Conservation (phyloP, 305 asterid genomes). For the Fraxinus paxiana region DNA sequence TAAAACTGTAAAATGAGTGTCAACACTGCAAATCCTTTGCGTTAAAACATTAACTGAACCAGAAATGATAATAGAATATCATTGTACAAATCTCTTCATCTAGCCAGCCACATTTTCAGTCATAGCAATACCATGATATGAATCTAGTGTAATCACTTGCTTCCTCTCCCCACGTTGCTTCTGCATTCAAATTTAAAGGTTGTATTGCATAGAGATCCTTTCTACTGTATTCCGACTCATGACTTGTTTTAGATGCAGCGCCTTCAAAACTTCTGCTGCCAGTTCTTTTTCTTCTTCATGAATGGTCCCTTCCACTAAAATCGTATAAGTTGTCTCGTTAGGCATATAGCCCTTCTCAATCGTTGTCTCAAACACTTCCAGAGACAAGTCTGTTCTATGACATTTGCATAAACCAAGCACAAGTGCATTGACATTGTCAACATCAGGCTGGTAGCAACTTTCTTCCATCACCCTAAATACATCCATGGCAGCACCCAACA, state of each 20-base stretch:
- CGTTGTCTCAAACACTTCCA: constrained; percentile 56
- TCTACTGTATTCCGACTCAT: constrained; percentile 50
- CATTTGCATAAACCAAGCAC: constrained; percentile 81
- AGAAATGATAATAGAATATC: background rate
- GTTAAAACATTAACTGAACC: background rate
- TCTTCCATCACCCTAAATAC: constrained; percentile 58
- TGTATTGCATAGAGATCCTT: constrained; percentile 66
- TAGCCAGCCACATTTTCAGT: background rate
- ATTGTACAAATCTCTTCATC: constrained; percentile 6
- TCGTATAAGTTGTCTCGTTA: constrained; percentile 68
- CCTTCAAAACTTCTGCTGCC: constrained; percentile 52
- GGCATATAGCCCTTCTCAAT: constrained; percentile 60
- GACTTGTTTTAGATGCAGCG: constrained; percentile 52
- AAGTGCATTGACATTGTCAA: constrained; percentile 61
- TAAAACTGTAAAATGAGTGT: background rate
- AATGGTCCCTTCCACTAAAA: constrained; percentile 65
- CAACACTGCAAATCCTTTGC: background rate
- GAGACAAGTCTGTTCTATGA: constrained; percentile 57
- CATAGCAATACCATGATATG: background rate
- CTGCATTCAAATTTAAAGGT: constrained; percentile 37
- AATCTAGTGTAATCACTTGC: background rate
- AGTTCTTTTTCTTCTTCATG: constrained; percentile 60
- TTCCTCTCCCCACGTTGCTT: background rate
- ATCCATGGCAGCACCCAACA: constrained; percentile 63
- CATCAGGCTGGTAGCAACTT: constrained; percentile 49